These are phyloP conservation scores for Coelastrella sp. DNA, from an alignment of 139 green algal genomes.

Conservation along the genomic window DNA sequence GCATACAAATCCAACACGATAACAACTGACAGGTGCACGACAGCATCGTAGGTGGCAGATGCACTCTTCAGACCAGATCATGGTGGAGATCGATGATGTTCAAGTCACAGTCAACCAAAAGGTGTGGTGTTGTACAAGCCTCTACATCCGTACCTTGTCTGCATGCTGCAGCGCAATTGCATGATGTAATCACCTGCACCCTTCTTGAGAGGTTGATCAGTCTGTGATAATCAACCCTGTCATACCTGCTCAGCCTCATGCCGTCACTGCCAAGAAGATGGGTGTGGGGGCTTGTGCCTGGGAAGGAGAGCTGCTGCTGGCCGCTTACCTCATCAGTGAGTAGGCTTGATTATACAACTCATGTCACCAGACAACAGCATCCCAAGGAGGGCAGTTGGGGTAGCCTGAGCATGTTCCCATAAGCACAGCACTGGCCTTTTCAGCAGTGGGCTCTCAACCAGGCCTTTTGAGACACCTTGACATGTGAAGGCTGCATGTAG, in stretches of 20 bases:
- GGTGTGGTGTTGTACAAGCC: too few relatives aligned
- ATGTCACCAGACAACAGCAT: neutral
- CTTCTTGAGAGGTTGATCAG: too few relatives aligned
- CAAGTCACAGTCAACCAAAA: slow-evolving; percentile 43
- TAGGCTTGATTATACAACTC: too few relatives aligned
- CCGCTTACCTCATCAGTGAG: slow-evolving; percentile 56
- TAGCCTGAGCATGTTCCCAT: too few relatives aligned
- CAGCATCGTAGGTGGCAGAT: slow-evolving; percentile 4
- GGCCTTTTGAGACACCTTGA: too few relatives aligned
- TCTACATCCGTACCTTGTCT: too few relatives aligned
- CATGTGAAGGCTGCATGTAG: too few relatives aligned
- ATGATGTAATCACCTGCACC: too few relatives aligned
- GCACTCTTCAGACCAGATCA: slow-evolving; percentile 42
- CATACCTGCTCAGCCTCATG: slow-evolving; percentile 53
- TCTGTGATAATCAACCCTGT: neutral
- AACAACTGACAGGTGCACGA: neutral
- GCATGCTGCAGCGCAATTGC: too few relatives aligned
- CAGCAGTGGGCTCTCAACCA: too few relatives aligned
- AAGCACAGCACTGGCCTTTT: too few relatives aligned
- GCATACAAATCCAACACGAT: neutral
- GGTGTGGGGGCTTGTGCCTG: slow-evolving; percentile 70
- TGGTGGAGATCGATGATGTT: slow-evolving; percentile 26
- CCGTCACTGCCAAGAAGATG: slow-evolving; percentile 63
- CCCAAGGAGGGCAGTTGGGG: too few relatives aligned
- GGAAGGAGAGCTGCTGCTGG: slow-evolving; percentile 72